Evolutionary conservation across 116 monocot species (phyloP), one percentile per base, ranked within the genome.

Genomic region (Iris pallida): DNA sequence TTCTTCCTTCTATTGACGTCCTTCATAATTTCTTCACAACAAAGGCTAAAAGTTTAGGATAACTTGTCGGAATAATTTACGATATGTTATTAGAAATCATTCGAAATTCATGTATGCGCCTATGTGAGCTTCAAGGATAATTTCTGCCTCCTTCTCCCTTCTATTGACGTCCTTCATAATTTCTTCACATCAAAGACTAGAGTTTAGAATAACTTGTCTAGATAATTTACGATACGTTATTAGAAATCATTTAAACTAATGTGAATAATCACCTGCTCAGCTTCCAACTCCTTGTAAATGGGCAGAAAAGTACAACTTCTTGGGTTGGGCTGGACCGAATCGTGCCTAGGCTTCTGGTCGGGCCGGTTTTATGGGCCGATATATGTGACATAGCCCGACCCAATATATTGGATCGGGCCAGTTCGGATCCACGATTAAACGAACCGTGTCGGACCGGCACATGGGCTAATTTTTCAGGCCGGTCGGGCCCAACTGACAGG

Each of bases 201-300:
- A n/a, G 14, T 12, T 64, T 19, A 48, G 14, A 18, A 47, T 11
- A n/a, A n/a, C 16, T 64, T 17, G 15, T 41, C 16, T 47, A 64
- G 9, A 7, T 64, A 17, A 4, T 0, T 8, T 10, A 10, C 14
- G 3, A 30, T 12, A 4, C 30, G 42, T 20, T 17, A 48, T 19
- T 12, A 64, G 18, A 51, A 13, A 55, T 15, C 19, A 46, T 65
- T 19, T 15, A 2, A 47, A 18, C n/a, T 13, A 47, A 46, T 16
- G 10, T 48, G 42, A 14, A 7, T 7, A 4, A 42, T 54, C 76
- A 86, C 93, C 89, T 72, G 79, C 82, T 80, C 88, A 78, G 68
- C 79, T 81, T 47, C 92, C 92, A 75, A 92, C 83, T 64, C 92
- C 92, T 74, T 92, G 92, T 75, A 71, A 92, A 16, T 83, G 69